Conservation (phyloP, 2,329 filamentous ascomycete genomes). For the Trichoderma sp. region DNA sequence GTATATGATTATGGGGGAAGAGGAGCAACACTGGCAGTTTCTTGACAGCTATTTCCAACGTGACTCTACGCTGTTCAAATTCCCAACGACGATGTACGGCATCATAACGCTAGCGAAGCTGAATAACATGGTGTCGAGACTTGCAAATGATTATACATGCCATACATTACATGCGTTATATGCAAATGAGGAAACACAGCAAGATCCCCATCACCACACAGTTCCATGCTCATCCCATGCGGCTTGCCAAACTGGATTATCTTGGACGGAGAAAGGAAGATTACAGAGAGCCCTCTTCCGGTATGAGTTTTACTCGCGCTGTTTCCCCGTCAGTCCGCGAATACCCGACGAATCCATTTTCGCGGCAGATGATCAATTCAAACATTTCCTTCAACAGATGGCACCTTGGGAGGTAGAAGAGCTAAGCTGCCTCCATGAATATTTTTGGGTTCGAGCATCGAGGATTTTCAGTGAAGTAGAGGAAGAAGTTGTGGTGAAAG, state of each 20-base stretch:
- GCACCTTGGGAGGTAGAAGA: neutral
- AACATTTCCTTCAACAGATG: neutral
- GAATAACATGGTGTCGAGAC: neutral
- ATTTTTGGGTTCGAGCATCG: neutral
- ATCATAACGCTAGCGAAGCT: neutral
- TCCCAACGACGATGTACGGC: neutral
- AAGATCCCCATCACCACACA: neutral
- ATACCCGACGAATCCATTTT: neutral
- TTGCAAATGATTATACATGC: neutral
- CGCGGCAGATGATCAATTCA: neutral
- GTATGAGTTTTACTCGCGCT: neutral
- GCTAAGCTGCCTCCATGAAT: neutral
- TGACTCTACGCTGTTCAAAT: neutral
- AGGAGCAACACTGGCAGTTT: neutral
- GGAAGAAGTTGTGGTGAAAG: neutral
- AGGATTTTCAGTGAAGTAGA: neutral
- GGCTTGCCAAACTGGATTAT: neutral
- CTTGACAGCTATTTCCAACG: neutral
- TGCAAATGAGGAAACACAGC: neutral
- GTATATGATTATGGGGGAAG: neutral
- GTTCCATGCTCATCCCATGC: neutral
- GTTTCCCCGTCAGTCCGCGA: neutral
- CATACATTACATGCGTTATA: neutral
- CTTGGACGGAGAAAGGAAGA: neutral
- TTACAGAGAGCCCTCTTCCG: neutral